Conservation (phyloP, 306 rosid genomes). For the Vigna trinervia region DNA sequence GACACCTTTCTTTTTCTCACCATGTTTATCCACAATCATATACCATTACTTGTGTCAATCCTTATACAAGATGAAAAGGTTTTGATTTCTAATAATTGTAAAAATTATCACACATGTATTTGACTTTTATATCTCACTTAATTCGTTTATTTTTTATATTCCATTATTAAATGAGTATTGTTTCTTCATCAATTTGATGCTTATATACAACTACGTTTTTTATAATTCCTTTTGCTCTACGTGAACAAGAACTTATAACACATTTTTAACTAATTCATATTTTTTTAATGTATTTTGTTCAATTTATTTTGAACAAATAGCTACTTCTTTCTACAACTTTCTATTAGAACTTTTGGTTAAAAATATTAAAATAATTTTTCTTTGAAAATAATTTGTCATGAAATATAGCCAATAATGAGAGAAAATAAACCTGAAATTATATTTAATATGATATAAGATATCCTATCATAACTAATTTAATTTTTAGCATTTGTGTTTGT, state of each 20-base stretch:
- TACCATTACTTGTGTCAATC: background rate
- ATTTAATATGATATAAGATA: background rate
- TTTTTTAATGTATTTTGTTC: too few species aligned
- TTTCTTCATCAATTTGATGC: background rate
- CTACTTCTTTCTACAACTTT: too few species aligned
- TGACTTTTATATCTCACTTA: background rate
- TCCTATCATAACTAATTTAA: background rate
- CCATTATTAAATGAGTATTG: background rate
- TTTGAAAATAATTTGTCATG: background rate
- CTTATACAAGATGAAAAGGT: background rate
- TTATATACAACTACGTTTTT: background rate
- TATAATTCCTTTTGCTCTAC: background rate
- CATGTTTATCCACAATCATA: background rate
- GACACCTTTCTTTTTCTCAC: slow-evolving; percentile 1
- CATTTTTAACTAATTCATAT: background rate
- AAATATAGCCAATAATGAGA: background rate
- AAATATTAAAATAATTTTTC: background rate
- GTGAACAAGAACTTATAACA: background rate
- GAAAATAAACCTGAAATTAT: background rate
- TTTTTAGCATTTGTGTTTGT: slow-evolving; percentile 33
- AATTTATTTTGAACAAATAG: too few species aligned
- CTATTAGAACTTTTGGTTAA: too few species aligned
- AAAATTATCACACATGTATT: background rate
- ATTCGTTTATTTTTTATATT: too few species aligned
- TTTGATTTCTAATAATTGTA: slow-evolving; percentile 1